Conservation (phyloP, 306 rosid genomes). For the Gastrolobium bilobum region DNA sequence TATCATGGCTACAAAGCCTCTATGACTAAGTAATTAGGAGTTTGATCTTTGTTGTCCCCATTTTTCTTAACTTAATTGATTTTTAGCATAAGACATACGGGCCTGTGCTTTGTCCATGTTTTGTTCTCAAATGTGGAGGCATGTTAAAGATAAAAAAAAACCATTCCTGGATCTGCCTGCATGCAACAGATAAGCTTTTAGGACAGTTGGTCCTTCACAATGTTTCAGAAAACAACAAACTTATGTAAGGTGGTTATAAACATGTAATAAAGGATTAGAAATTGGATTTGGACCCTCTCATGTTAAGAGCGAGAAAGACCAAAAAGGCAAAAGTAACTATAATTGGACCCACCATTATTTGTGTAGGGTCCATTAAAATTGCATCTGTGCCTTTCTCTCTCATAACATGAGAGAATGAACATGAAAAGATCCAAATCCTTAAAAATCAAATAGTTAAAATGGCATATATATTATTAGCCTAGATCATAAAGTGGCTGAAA, state of each 20-base stretch:
- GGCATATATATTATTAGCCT: background rate
- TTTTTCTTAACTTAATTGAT: too few relatives aligned
- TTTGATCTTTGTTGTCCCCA: too few relatives aligned
- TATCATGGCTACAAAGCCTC: background rate
- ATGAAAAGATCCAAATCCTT: too few relatives aligned
- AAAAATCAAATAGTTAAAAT: background rate
- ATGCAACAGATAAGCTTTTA: background rate
- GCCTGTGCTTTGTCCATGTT: background rate
- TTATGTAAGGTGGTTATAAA: background rate
- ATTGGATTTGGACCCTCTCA: too few relatives aligned
- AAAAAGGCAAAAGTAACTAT: too few relatives aligned
- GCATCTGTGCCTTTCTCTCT: too few relatives aligned
- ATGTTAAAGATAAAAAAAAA: background rate
- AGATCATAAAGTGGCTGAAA: background rate
- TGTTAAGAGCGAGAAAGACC: too few relatives aligned
- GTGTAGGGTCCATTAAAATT: too few relatives aligned
- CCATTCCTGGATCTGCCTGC: background rate
- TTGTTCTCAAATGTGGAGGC: background rate
- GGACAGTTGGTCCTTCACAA: background rate
- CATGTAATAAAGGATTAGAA: background rate
- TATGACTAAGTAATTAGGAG: too few relatives aligned
- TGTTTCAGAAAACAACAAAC: background rate
- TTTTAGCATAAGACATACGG: too few relatives aligned
- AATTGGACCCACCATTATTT: too few relatives aligned
- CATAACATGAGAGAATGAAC: too few relatives aligned